These are phyloP conservation scores for Marasmius sp. DNA, from an alignment of 1,284 basidiomycete species.

Conservation along the genomic window DNA sequence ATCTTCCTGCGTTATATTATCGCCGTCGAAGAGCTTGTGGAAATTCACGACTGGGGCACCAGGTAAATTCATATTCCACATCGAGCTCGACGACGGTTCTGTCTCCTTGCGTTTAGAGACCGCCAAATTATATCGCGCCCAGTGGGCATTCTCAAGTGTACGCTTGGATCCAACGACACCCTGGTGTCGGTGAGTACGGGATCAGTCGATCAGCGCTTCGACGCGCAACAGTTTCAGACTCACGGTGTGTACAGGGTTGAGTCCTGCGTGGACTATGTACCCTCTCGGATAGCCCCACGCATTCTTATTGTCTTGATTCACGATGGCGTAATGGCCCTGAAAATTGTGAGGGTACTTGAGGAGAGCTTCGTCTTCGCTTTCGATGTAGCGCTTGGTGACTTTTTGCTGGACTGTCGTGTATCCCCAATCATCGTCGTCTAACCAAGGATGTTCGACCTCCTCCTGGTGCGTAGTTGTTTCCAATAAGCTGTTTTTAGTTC, in stretches of 20 bases:
- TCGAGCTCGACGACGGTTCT: slow-evolving; percentile 53
- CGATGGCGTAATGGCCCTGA: slow-evolving; percentile 56
- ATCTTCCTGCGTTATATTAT: slow-evolving; percentile 60
- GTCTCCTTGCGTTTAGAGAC: slow-evolving; percentile 59
- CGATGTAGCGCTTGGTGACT: slow-evolving; percentile 48
- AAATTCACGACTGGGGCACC: slow-evolving; percentile 60
- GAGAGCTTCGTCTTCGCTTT: slow-evolving; percentile 55
- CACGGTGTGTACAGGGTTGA: slow-evolving; percentile 52
- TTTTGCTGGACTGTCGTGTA: slow-evolving; percentile 51
- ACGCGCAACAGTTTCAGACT: slow-evolving; percentile 17
- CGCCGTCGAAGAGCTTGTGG: slow-evolving; percentile 63
- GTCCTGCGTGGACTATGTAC: slow-evolving; percentile 56
- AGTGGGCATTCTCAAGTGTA: slow-evolving; percentile 59
- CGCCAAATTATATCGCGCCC: slow-evolving; percentile 64
- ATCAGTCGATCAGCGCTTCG: slow-evolving; percentile 1
- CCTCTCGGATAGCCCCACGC: slow-evolving; percentile 56
- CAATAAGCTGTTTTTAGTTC: slow-evolving; percentile 57
- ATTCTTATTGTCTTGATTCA: slow-evolving; percentile 59
- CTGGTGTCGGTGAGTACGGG: slow-evolving; percentile 27
- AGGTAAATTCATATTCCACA: slow-evolving; percentile 66
- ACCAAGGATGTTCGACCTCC: slow-evolving; percentile 51
- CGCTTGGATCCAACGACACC: slow-evolving; percentile 59
- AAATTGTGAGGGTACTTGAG: slow-evolving; percentile 55
- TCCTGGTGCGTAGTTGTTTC: slow-evolving; percentile 50
- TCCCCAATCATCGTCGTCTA: slow-evolving; percentile 66